These are phyloP conservation scores for Puccinia hordei DNA, from an alignment of 1,284 basidiomycete species.

Conservation along the genomic window DNA sequence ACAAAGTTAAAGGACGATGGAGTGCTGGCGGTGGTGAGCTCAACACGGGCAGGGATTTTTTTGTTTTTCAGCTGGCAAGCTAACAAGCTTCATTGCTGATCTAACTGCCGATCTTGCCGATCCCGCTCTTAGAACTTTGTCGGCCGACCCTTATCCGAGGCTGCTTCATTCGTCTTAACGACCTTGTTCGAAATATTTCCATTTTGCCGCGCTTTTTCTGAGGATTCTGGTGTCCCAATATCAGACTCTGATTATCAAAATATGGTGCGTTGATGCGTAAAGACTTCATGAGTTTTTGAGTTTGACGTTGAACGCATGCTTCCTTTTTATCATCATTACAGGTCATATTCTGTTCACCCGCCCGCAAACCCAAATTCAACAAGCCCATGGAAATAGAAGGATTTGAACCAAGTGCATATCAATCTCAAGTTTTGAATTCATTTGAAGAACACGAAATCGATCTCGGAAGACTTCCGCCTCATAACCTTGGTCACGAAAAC, in stretches of 20 bases:
- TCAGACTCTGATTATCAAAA: conserved; percentile 48
- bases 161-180: conserved; percentile 69
- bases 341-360: conserved; percentile 39
- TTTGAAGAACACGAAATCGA: conserved; percentile 51
- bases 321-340: not conserved
- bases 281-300: not conserved
- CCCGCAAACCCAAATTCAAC: conserved; percentile 4
- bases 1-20: conserved; percentile 70
- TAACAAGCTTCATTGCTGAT: not conserved
- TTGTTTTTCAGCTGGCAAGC: not conserved
- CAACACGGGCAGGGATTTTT: not conserved
- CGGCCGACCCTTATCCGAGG: conserved; percentile 68
- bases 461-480: conserved; percentile 2
- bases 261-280: conserved; percentile 51
- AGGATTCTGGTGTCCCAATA: conserved; percentile 60
- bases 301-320: not conserved
- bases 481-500: not conserved
- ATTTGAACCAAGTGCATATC: conserved; percentile 26
- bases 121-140: conserved; percentile 67
- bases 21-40: conserved; percentile 74
- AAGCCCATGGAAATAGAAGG: conserved; percentile 44
- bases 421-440: conserved; percentile 47
- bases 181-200: conserved; percentile 72
- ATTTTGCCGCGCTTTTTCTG: conserved; percentile 78
- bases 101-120: conserved; percentile 40